Evolutionary conservation across 148 eudicot genomes (phyloP).

Genomic region (Rhododendron ovatum): DNA sequence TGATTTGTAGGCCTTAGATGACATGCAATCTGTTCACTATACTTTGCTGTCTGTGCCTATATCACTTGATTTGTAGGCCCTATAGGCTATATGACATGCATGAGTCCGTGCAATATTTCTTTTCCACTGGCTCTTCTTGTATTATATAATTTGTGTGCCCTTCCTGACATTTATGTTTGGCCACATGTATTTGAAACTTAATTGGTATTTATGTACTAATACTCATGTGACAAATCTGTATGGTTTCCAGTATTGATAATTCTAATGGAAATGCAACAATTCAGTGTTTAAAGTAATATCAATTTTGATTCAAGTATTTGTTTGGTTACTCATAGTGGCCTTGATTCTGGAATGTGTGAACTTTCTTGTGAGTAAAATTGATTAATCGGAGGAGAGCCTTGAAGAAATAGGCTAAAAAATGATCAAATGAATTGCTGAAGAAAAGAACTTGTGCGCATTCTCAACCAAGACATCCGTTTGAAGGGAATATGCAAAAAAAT

Average conservation of each 20-base stretch:
- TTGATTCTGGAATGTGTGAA: not conserved
- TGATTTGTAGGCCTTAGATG: no score
- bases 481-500: not conserved
- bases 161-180: no score
- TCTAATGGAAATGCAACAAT: not conserved
- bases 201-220: no score
- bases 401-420: not conserved
- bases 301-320: not conserved
- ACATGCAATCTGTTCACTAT: no score
- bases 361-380: not conserved
- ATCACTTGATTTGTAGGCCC: no score
- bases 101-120: no score
- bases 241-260: not conserved
- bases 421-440: not conserved
- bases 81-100: no score
- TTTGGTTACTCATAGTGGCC: not conserved
- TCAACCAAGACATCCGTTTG: not conserved
- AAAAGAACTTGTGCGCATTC: not conserved
- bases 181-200: no score
- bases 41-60: no score
- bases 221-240: not conserved
- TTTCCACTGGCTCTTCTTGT: no score
- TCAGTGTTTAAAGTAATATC: not conserved
- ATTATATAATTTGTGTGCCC: no score
- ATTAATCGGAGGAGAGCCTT: not conserved